These are phyloP conservation scores for Vaccinium corymbosum DNA, from an alignment of 148 eudicot species.

Conservation along the genomic window DNA sequence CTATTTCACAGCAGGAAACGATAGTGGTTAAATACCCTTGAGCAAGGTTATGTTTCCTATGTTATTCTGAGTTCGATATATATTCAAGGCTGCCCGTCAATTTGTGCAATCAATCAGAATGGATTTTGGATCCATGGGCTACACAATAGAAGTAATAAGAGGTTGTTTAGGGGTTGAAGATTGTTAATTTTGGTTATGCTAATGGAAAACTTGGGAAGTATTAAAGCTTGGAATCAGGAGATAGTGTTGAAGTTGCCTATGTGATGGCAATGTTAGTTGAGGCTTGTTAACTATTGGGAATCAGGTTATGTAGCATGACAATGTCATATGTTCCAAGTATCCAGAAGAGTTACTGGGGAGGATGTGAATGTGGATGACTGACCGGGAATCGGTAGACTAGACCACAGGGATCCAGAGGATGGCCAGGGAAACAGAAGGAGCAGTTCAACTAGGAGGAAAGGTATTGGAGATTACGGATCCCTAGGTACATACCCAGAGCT, in stretches of 20 bases:
- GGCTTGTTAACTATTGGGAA: neutral
- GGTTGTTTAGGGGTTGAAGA: neutral
- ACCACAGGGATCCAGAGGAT: neutral
- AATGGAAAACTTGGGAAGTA: neutral
- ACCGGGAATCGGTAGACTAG: neutral
- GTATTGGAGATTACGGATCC: neutral
- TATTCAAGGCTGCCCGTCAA: neutral
- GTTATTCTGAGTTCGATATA: neutral
- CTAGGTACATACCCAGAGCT: neutral
- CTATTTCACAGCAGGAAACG: neutral
- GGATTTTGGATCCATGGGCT: neutral
- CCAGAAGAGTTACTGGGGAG: neutral
- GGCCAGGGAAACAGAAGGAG: neutral
- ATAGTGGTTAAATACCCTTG: neutral
- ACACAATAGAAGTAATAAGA: neutral
- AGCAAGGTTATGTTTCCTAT: neutral
- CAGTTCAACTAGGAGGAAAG: neutral
- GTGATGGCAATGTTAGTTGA: neutral
- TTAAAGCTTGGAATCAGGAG: neutral
- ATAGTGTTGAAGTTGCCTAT: neutral
- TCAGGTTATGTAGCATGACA: neutral
- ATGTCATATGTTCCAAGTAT: neutral
- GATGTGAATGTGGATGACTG: neutral
- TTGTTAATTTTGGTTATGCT: neutral
- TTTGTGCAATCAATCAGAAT: neutral